Base-by-base conservation (phyloP, 2,329 filamentous ascomycete genomes). In the Sphaerostilbella broomeana region DNA sequence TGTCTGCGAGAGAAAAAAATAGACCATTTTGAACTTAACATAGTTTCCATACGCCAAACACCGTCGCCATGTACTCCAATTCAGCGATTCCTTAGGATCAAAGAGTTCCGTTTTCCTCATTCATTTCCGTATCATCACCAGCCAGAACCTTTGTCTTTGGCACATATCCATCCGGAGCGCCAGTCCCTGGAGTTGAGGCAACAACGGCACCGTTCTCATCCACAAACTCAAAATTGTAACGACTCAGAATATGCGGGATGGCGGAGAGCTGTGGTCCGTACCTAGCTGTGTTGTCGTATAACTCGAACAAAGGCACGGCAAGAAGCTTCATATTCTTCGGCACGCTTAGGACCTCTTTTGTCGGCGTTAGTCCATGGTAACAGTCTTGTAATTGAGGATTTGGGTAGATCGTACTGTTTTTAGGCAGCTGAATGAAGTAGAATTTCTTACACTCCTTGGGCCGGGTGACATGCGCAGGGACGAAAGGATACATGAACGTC, bases 241-340 rank as follows among this genome's bases (percentile, higher is more conserved):
- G 77, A 48, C 88, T 95, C 9, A 98, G 76, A 4, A 97, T 74
- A 60, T 98, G 92, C 0, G 92, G 92, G 41, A 98, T 97, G 1
- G 92, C 92, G 2, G 89, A 94, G 12, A 98, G 79, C 60, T 98
- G 92, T 4, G 92, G 92, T 0, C 92, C 92, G 59, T 98, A 98
- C 44, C 92, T 75, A 10, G 83, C 84, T 1, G 87, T 95, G 64
- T 98, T 98, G 57, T 98, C 92, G 69, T 98, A 98, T 26, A 98
- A 79, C 67, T 98, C 92, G 64, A 97, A 97, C 1, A 98, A 73
- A 1, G 92, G 92, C 2, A 98, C 92, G 2, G 92, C 92, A 27
- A 98, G 81, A 17, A 98, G 79, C 62, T 98, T 98, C 92, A 98
- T 97, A 67, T 98, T 98, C 70, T 98, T 98, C 0, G 92, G 92